Evolutionary conservation across 1,284 basidiomycete species (phyloP).

Genomic region (Puccinia hordei): DNA sequence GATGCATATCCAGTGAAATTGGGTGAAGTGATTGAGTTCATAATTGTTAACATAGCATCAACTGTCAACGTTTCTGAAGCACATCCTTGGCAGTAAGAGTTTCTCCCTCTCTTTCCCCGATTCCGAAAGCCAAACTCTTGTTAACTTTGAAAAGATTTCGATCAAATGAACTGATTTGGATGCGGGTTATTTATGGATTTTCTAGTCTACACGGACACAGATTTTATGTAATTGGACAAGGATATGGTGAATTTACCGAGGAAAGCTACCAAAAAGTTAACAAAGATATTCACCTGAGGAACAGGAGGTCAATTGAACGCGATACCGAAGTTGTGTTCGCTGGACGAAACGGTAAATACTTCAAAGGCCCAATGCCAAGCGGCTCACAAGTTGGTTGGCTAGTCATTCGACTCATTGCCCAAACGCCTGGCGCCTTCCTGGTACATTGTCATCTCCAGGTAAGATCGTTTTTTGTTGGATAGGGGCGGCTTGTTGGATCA

Average conservation of each 20-base stretch:
- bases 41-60: constrained; percentile 36
- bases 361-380: background rate
- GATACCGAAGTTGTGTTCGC: constrained; percentile 46
- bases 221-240: constrained; percentile 25
- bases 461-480: background rate
- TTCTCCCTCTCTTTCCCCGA: background rate
- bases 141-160: too few relatives aligned
- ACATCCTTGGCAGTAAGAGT: constrained; percentile 50
- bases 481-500: background rate
- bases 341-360: constrained; percentile 31
- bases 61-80: constrained; percentile 41
- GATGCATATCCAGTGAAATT: constrained; percentile 42
- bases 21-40: constrained; percentile 43
- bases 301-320: constrained; percentile 30
- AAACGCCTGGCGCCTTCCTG: constrained; percentile 45
- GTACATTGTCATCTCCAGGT: constrained; percentile 49
- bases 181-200: background rate
- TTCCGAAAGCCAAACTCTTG: background rate
- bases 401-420: constrained; percentile 42
- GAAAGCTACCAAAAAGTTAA: constrained; percentile 23
- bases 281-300: background rate
- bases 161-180: background rate
- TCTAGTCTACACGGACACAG: constrained; percentile 39
- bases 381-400: constrained; percentile 37
- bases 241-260: constrained; percentile 37